Evolutionary conservation across 345 rosid species (phyloP).

Genomic region (Rhodamnia argentea): DNA sequence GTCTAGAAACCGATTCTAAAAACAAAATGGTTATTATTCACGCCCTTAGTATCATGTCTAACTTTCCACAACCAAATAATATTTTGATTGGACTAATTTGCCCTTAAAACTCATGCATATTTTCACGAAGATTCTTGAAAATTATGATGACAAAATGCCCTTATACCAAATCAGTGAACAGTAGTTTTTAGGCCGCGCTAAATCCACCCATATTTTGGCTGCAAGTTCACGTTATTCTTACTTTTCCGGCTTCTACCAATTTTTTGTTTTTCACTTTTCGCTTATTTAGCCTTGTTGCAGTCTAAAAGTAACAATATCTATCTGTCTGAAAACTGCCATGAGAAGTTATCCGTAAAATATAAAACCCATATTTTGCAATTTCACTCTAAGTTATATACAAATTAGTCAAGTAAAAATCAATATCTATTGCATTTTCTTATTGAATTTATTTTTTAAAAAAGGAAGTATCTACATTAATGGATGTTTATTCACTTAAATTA

Average conservation of each 20-base stretch:
- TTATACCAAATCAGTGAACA: not conserved
- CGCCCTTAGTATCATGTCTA: not conserved
- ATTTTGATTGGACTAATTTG: not conserved
- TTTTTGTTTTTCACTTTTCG: not conserved
- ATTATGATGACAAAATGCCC: not conserved
- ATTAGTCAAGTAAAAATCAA: not conserved
- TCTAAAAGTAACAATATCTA: not conserved
- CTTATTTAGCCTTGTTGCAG: not conserved
- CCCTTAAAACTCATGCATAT: not conserved
- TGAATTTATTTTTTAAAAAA: not conserved
- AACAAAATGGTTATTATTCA: too few species aligned
- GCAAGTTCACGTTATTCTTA: not conserved
- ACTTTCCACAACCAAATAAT: not conserved
- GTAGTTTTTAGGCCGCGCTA: not conserved
- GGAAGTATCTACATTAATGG: not conserved
- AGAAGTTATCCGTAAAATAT: not conserved
- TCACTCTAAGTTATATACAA: not conserved
- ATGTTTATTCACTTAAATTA: not conserved
- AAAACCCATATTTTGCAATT: not conserved
- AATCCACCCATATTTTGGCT: not conserved
- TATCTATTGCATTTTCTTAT: not conserved
- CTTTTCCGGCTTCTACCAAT: not conserved
- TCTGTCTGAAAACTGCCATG: not conserved
- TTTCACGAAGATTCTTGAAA: not conserved
- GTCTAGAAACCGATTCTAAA: too few species aligned